Base-by-base conservation (phyloP, 371 early-diverging fungal genomes). In the Mortierella sp. region DNA sequence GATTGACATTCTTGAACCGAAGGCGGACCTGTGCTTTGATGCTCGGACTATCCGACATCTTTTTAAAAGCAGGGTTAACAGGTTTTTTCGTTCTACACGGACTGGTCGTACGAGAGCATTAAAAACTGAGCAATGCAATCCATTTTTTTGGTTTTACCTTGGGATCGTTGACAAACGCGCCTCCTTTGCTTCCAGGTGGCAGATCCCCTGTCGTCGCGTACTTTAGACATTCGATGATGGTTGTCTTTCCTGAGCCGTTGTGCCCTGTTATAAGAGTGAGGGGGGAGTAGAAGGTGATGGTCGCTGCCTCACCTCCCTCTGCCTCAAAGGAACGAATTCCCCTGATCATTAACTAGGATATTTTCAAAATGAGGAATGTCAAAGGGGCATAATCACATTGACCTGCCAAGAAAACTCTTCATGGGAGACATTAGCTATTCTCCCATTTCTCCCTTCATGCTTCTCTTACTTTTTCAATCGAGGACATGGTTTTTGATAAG, bases 191-290 rank as follows among this genome's bases (percentile, higher is more conserved):
- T 73, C 97, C 97, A 0, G 99, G 99, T 6, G 99, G 99, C 17
- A 94, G 68, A 44, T 93, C 93, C 5, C 99, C 99, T 0, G 99
- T 99, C 14, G 97, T 97, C 0, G 93, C 93, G 84, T 98, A 99
- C 80, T 97, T 98, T 17, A 99, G 84, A 58, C 95, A 89, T 79
- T 99, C 99, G 61, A 99, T 98, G 60, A 99, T 95, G 2, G 99
- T 99, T 82, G 99, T 99, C 80, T 99, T 99, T 19, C 99, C 99
- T 17, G 96, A 90, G 0, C 99, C 99, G 82, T 99, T 99, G 56
- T 91, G 89, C 0, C 99, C 99, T 19, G 99, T 95, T 65, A 99
- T 99, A n/a, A 99, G 79, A 0, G 99, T 99, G 32, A 99, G 84
- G 0, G 99, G 99, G 6, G 93, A 88, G 55, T 89, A 89, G 70